A percentile compares a stretch with the other conserved stretches of the same genome.
These are phyloP conservation scores for Silene vulgaris DNA, from an alignment of 179 eudicot genomes.

Conservation along the genomic window DNA sequence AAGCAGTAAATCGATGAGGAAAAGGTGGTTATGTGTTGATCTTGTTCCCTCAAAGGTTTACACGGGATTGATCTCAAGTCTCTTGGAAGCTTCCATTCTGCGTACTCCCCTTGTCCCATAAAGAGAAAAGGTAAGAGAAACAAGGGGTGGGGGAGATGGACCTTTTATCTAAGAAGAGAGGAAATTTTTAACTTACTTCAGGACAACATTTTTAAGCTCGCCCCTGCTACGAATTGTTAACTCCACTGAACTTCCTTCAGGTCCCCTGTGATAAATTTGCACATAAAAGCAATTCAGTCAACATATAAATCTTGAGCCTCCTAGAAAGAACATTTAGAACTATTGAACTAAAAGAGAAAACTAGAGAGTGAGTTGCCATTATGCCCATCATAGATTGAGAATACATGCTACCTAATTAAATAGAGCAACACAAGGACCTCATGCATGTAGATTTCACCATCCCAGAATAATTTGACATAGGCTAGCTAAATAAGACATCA, in stretches of 20 bases:
- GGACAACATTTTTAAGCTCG: slow-evolving; percentile 50
- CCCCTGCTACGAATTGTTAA: slow-evolving; percentile 55
- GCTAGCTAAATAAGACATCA: neutral
- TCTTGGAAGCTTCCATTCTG: too few species aligned
- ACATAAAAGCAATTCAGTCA: slow-evolving; percentile 20
- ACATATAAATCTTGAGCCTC: slow-evolving; percentile 1
- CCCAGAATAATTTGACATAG: neutral
- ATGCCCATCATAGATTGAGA: neutral
- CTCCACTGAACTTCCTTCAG: slow-evolving; percentile 81
- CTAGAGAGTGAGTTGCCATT: neutral
- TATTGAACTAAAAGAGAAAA: too few species aligned
- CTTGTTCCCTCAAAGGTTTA: neutral
- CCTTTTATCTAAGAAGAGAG: neutral
- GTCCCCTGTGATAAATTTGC: slow-evolving; percentile 59
- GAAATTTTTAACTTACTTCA: slow-evolving; percentile 44
- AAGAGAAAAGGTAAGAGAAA: neutral
- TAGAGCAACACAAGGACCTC: neutral
- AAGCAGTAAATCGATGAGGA: neutral
- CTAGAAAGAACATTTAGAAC: neutral
- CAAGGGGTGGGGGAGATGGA: too few species aligned
- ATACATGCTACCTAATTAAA: neutral
- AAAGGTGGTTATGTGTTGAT: too few species aligned
- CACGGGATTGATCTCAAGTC: neutral
- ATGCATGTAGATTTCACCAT: slow-evolving; percentile 11
- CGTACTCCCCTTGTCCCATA: neutral